phyloP scores from a whole-genome alignment of 2,329 filamentous ascomycete species.

The Pseudofabraea citricarpa region DNA sequence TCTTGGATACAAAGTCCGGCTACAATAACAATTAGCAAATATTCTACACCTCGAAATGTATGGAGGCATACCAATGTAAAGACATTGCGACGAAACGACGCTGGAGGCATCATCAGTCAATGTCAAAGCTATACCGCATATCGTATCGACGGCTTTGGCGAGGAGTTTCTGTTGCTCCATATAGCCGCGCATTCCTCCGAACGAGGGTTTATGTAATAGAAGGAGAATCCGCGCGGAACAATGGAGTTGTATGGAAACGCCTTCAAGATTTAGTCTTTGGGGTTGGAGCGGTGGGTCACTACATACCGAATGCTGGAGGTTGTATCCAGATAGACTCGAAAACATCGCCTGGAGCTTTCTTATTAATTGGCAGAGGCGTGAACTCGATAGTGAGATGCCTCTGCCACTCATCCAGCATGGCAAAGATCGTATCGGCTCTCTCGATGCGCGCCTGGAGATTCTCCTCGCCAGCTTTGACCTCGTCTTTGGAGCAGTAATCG shows the following conservation, averaged over 20 bases:
- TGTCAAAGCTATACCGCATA: constrained; percentile 45
- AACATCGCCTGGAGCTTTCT: constrained; percentile 19
- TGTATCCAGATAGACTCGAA: constrained; percentile 48
- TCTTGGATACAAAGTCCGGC: constrained; percentile 38
- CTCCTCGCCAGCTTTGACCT: constrained; percentile 35
- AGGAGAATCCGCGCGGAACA: constrained; percentile 48
- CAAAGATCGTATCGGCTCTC: constrained; percentile 39
- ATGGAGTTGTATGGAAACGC: constrained; percentile 45
- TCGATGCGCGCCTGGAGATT: constrained; percentile 37
- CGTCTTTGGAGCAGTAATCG: constrained; percentile 52
- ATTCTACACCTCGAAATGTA: background rate
- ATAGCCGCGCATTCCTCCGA: constrained; percentile 44
- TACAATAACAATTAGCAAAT: constrained; percentile 10
- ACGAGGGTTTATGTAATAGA: constrained; percentile 45
- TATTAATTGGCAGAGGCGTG: constrained; percentile 31
- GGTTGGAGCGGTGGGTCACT: too few relatives aligned
- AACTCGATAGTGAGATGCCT: constrained; percentile 29
- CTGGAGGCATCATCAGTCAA: constrained; percentile 35
- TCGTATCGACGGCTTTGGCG: constrained; percentile 41
- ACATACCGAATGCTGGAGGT: constrained; percentile 36
- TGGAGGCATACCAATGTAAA: constrained; percentile 28
- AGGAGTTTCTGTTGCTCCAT: constrained; percentile 35
- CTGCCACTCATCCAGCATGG: constrained; percentile 45
- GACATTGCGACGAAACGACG: constrained; percentile 38
- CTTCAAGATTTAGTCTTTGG: constrained; percentile 3